Base-by-base conservation (phyloP, 2,329 filamentous ascomycete species). In the Ceratocystis ficicola region DNA sequence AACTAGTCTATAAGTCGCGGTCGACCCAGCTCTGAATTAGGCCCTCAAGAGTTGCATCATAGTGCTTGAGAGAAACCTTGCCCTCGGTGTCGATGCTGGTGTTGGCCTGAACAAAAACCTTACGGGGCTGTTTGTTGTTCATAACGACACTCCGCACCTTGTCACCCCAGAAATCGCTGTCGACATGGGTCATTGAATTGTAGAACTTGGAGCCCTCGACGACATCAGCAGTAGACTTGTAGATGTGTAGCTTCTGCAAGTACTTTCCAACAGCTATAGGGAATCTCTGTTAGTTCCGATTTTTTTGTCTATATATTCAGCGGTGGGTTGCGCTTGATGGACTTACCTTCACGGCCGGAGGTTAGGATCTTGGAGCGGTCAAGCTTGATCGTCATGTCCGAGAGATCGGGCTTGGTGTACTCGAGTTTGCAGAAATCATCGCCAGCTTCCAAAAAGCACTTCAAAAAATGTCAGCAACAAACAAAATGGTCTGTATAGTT, bases 91-190 rank as follows among this genome's bases (percentile, higher is more conserved):
- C 84, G 50, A 94, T 73, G 66, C 86, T 81, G 0, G 93, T 96
- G 75, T 95, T 97, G 68, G 90, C 90, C 78, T 96, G 92, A 65
- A 96, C 90, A 77, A 95, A 96, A 57, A 96, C 87, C 79, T 92
- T 92, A 68, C 88, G 79, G n/a, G 89, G 88, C 76, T 89, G 87
- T 77, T 90, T 90, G 75, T 89, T 88, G 71, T 81, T 79, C 52
- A 93, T 76, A 28, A 93, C 88, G 68, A 89, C 82, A 60, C 88
- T 84, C 66, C 93, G 82, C 30, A 96, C 84, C 76, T 87, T 87
- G 69, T 83, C 85, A 65, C 87, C 90, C 83, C 90, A 96, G 78
- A 89, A 96, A 48, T 89, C 86, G 64, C 85, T 77, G 67, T 88
- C 88, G 25, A 96, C 92, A 28, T 82, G 79, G 6, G 92, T 95